Evolutionary conservation across 805 yeast genomes (phyloP), one percentile per base, ranked within the genome.

Genomic region (Starmerella davenportii): DNA sequence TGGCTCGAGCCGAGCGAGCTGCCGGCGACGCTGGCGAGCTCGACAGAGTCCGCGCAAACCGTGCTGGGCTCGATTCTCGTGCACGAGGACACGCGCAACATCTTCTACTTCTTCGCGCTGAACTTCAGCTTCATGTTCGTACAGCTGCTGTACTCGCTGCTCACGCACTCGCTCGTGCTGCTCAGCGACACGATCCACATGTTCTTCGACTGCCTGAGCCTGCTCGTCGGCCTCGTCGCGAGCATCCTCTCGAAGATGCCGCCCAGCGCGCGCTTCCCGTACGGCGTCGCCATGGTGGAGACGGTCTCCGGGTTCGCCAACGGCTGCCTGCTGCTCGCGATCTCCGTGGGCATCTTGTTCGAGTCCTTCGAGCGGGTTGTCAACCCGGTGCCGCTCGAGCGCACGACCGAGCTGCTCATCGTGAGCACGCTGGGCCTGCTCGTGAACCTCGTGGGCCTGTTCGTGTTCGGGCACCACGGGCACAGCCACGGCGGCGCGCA

Each of bases 301-400:
- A 84, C 92, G 2, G 64, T 90, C 39, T 90, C 95, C 0, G 98
- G 98, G 0, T 90, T 90, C 51, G 79, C 96, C 3, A 90, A 90
- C 56, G 98, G 94, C 3, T 77, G 92, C 5, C 58, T 90, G 37
- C 63, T 90, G 32, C 58, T 92, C 19, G 95, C 93, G 2, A 87
- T 90, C 34, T 85, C 90, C 19, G 76, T 78, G 19, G 90, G 93
- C 16, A 84, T 90, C 34, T 66, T 79, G 19, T 74, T 80, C 45
- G 95, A 90, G 56, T 90, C 95, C 0, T 49, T 81, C 21, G 87
- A 82, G 38, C 68, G 98, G 44, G 64, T 90, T 21, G 65, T 73
- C 34, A 67, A 74, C 46, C 96, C 96, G 0, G 78, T 84, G 1
- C 68, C 64, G 39, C 60, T 90, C 30, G 78, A 79, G 46, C 76